Evolutionary conservation across 2,329 filamentous ascomycete genomes (phyloP), one percentile per base, ranked within the genome.

Genomic region (Exophiala xenobiotica): DNA sequence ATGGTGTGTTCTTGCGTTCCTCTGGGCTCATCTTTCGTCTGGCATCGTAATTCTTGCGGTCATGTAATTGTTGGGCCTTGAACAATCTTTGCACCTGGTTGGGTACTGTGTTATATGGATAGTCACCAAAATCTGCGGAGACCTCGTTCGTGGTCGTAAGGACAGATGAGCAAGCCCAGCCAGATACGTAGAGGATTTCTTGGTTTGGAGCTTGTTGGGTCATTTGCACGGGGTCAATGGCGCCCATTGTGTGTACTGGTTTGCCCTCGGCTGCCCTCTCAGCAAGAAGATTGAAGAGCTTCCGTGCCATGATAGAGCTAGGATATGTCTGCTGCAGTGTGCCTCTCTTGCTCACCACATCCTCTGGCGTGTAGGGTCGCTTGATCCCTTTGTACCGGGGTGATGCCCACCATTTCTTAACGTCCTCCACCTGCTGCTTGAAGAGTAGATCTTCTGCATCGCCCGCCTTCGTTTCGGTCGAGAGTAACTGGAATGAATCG

Each of bases 141-240:
- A 99, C 93, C 70, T 99, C 93, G 74, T 99, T 97, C 29, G 93
- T 97, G 7, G 85, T 86, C 3, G 92, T 97, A 39, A 99, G 77
- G 16, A 96, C 82, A 0, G 90, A 92, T 0, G 92, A 97, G 73
- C 93, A 97, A 4, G 93, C 93, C 93, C 93, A 99, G 56, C 93
- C 93, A 0, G 91, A 96, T 57, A 99, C 79, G 72, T 99, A 99
- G 39, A 99, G 80, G 14, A 96, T 88, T 69, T 99, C 92, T 68
- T 97, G 93, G 73, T 97, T 88, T 4, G 88, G 82, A 12, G 93
- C 93, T 75, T 97, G 93, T 70, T 99, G 93, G 42, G 93, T 96
- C 93, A 99, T 97, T 74, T 99, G 93, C 8, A 97, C 85, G n/a
- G 93, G 93, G 67, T 99, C 93, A 71, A 99, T 95, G 54, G 91